Evolutionary conservation across 2,329 filamentous ascomycete species (phyloP), one percentile per base, ranked within the genome.

Genomic region (Colletotrichum higginsianum): DNA sequence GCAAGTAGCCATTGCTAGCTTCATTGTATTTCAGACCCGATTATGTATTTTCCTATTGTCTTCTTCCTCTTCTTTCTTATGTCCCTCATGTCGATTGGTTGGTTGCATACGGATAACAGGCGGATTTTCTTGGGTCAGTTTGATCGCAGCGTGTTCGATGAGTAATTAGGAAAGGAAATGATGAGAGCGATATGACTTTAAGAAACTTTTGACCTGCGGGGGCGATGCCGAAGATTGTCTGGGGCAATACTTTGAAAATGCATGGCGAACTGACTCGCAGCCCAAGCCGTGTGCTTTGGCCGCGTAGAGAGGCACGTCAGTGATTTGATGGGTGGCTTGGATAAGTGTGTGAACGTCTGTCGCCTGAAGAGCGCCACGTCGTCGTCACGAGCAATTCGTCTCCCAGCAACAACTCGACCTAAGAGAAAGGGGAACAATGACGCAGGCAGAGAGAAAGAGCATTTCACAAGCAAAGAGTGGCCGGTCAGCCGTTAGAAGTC

Each of bases 221-320:
- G 30, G 21, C 9, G 30, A 61, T 26, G 9, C n/a, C 15, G 30
- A n/a, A 23, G 12, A 38, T 46, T 38, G 23, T 53, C 13, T 35
- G 40, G 23, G 40, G 53, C 7, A 30, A 21, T 5, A 42, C 18
- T 23, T 16, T n/a, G 38, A 35, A 44, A 11, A 53, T 6, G 35
- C 21, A 44, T 18, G 49, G 21, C 35, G 53, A 42, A 58, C 60
- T 71, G 69, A 68, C 65, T 68, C 65, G 65, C 23, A 18, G 30
- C 13, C 21, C 30, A 12, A 56, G 16, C 26, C 18, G 15, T 56
- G 50, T 50, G 50, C 47, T 18, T 30, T n/a, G 18, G 42, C 38
- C 23, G 18, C 35, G 55, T 13, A 30, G 21, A 30, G 18, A 40
- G 38, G 13, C 55, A 40, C 40, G 26, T 56, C 16, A 71, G 52